Conservation (phyloP, 1,284 basidiomycete species). For the Grifola frondosa region DNA sequence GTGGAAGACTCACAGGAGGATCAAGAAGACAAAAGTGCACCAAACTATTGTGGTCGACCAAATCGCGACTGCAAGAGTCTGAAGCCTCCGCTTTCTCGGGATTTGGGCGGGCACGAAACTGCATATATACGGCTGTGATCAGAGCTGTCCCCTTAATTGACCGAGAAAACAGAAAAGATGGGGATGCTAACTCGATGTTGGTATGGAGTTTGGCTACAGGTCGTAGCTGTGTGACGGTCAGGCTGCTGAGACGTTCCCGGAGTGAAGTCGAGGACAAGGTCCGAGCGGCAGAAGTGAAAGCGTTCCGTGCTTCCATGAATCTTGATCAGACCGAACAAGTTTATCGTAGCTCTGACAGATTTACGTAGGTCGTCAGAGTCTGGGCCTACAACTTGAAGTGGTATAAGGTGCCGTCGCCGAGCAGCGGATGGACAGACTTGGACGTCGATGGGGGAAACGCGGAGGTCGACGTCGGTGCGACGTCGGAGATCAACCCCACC, state of each 20-base stretch:
- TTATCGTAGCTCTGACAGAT: background rate
- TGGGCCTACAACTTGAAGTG: too few relatives aligned
- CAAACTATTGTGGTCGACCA: slow-evolving; percentile 85
- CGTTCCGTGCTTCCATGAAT: slow-evolving; percentile 34
- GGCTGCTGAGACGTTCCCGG: slow-evolving; percentile 56
- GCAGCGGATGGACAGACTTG: too few relatives aligned
- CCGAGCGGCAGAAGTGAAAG: slow-evolving; percentile 32
- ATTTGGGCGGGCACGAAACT: slow-evolving; percentile 76
- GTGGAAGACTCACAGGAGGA: slow-evolving; percentile 65
- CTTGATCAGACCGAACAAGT: too few relatives aligned
- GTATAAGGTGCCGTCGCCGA: too few relatives aligned
- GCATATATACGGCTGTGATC: slow-evolving; percentile 3
- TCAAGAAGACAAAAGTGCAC: slow-evolving; percentile 68
- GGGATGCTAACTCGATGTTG: slow-evolving; percentile 62
- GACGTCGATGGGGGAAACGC: too few relatives aligned
- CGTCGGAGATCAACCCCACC: too few relatives aligned
- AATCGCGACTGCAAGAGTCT: slow-evolving; percentile 83
- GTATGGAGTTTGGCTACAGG: slow-evolving; percentile 60
- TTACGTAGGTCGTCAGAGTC: too few relatives aligned
- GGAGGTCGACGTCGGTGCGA: too few relatives aligned
- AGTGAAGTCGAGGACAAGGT: slow-evolving; percentile 40
- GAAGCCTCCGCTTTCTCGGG: slow-evolving; percentile 77
- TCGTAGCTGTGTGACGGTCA: slow-evolving; percentile 53
- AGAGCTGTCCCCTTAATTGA: too few relatives aligned
- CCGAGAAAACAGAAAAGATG: background rate